Conservation (phyloP, 495 filamentous ascomycete genomes). For the Penicillium herquei region DNA sequence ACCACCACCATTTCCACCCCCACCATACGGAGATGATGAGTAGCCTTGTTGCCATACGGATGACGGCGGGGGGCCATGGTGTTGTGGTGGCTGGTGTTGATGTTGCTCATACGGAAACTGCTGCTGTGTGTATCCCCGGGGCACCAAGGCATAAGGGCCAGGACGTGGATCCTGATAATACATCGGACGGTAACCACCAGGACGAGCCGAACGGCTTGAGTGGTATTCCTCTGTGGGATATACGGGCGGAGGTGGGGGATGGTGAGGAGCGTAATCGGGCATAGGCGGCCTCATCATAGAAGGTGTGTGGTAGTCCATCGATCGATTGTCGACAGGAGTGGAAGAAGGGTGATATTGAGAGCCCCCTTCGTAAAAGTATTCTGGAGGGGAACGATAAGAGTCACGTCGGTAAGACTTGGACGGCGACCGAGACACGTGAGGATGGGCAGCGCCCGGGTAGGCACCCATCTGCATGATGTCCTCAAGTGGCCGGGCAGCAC, state of each 20-base stretch:
- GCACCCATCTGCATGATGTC: conserved; percentile 41
- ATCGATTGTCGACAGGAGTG: conserved; percentile 31
- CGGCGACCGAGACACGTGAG: conserved; percentile 32
- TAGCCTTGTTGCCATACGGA: conserved; percentile 30
- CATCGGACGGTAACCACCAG: conserved; percentile 11
- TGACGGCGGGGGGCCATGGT: conserved; percentile 35
- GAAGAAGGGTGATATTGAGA: conserved; percentile 29
- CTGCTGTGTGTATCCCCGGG: conserved; percentile 33
- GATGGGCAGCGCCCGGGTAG: conserved; percentile 28
- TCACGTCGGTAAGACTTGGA: conserved; percentile 39
- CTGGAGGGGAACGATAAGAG: conserved; percentile 28
- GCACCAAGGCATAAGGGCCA: conserved; percentile 25
- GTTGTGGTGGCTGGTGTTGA: conserved; percentile 36
- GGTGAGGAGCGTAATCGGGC: conserved; percentile 33
- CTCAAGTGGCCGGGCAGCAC: conserved; percentile 29
- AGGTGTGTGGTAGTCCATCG: conserved; percentile 27
- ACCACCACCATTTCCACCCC: too few species aligned
- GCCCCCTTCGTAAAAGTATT: conserved; percentile 32
- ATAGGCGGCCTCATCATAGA: conserved; percentile 25
- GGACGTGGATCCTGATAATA: conserved; percentile 24
- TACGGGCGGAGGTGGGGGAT: conserved; percentile 27
- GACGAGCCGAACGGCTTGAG: conserved; percentile 33
- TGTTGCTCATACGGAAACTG: conserved; percentile 16
- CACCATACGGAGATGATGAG: conserved; percentile 28
- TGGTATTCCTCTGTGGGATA: conserved; percentile 26